These are phyloP conservation scores for Fusarium denticulatum DNA, from an alignment of 2,329 filamentous ascomycete species.

Conservation along the genomic window DNA sequence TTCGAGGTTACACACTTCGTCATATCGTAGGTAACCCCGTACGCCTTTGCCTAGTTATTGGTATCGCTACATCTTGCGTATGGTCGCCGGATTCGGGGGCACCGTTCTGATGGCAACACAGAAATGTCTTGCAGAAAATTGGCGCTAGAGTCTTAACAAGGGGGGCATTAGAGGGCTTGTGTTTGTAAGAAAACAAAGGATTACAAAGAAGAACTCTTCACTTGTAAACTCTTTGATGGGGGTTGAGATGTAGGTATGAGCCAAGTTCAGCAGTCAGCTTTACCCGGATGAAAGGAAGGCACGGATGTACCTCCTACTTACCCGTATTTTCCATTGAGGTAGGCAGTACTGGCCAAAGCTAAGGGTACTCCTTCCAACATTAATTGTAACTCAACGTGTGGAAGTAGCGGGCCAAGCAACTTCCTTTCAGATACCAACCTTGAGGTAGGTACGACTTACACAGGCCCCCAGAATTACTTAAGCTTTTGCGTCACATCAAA, in stretches of 20 bases:
- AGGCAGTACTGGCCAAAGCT: neutral
- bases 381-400: neutral
- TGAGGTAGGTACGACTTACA: neutral
- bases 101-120: neutral
- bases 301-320: neutral
- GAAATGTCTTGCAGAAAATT: neutral
- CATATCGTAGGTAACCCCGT: constrained; percentile 11
- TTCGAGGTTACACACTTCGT: constrained; percentile 29
- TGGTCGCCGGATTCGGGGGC: constrained; percentile 9
- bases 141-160: neutral
- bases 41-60: constrained; percentile 8
- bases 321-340: neutral
- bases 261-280: neutral
- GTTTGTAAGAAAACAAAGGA: neutral
- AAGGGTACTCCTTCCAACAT: neutral
- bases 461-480: neutral
- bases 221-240: neutral
- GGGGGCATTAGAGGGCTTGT: neutral
- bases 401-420: neutral
- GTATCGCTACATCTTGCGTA: constrained; percentile 12
- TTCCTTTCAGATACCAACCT: neutral
- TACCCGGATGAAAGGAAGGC: neutral
- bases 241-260: neutral
- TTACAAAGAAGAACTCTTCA: neutral
- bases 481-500: neutral